A percentile compares a stretch with the other conserved stretches of the same genome.
Evolutionary conservation across 805 yeast species (phyloP).

Genomic region (Starmerella riodocensis): DNA sequence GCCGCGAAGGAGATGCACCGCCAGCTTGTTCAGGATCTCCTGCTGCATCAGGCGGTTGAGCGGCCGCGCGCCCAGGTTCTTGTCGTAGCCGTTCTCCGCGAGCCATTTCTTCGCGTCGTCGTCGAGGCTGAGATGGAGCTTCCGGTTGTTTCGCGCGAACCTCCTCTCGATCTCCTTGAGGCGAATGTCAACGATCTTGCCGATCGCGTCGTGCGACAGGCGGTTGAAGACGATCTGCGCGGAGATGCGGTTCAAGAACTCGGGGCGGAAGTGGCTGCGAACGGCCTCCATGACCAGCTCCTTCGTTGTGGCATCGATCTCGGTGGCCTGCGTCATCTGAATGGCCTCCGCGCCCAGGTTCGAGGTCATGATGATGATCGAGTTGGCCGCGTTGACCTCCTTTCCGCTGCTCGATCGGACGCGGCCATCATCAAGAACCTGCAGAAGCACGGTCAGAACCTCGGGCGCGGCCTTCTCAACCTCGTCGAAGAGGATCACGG

Average conservation of each 20-base stretch:
- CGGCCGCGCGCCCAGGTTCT: constrained; percentile 94
- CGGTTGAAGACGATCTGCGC: constrained; percentile 89
- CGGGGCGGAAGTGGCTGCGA: constrained; percentile 87
- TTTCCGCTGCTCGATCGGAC: constrained; percentile 91
- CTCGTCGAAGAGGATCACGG: constrained; percentile 93
- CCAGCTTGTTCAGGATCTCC: constrained; percentile 76
- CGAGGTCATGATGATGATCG: constrained; percentile 91
- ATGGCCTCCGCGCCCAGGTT: constrained; percentile 91
- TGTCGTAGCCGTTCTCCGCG: constrained; percentile 75
- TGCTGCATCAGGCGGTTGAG: constrained; percentile 74
- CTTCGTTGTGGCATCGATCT: constrained; percentile 51
- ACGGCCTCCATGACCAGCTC: constrained; percentile 75
- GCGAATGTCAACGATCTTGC: constrained; percentile 80
- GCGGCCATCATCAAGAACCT: constrained; percentile 92
- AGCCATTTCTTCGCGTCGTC: constrained; percentile 69
- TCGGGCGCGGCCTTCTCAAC: constrained; percentile 98
- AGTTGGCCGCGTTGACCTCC: constrained; percentile 80
- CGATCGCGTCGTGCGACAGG: constrained; percentile 77
- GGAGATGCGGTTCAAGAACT: constrained; percentile 89
- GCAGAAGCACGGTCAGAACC: constrained; percentile 80
- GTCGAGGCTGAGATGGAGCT: constrained; percentile 57
- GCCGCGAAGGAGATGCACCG: constrained; percentile 75
- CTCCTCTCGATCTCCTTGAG: constrained; percentile 73
- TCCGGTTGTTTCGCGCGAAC: constrained; percentile 72
- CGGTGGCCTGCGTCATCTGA: constrained; percentile 47